A percentile compares a stretch with the other conserved stretches of the same genome.
phyloP scores from a whole-genome alignment of 1,284 basidiomycete species.

The Naganishia albida region DNA sequence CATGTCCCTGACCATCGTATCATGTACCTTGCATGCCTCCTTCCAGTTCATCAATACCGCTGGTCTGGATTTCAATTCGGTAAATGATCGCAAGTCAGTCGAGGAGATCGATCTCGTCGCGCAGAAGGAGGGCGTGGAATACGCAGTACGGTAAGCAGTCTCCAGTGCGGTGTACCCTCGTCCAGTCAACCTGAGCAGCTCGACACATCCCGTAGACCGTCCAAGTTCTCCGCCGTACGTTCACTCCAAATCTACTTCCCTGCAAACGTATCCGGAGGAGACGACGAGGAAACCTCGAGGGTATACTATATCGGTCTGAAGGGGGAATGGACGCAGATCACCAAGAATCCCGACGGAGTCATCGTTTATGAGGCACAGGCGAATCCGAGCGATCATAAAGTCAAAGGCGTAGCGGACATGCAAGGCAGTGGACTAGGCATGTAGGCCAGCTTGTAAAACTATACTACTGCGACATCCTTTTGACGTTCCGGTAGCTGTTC shows the following conservation, averaged over 20 bases:
- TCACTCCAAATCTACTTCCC: slow-evolving; percentile 51
- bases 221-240: slow-evolving; percentile 50
- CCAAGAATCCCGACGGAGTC: slow-evolving; percentile 45
- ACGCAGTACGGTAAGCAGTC: slow-evolving; percentile 50
- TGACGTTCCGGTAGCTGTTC: too few relatives aligned
- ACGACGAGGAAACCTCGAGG: slow-evolving; percentile 50
- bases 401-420: slow-evolving; percentile 34
- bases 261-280: slow-evolving; percentile 48
- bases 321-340: slow-evolving; percentile 49
- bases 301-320: slow-evolving; percentile 51
- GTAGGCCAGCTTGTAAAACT: background rate
- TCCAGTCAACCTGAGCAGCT: too few relatives aligned
- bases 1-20: background rate
- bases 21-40: background rate
- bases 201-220: slow-evolving; percentile 43
- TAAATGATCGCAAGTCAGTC: slow-evolving; percentile 42
- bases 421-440: slow-evolving; percentile 27
- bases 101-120: slow-evolving; percentile 47
- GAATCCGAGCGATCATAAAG: slow-evolving; percentile 51
- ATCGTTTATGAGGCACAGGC: slow-evolving; percentile 53
- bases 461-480: too few relatives aligned
- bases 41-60: slow-evolving; percentile 47
- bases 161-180: too few relatives aligned
- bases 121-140: slow-evolving; percentile 47
- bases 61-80: slow-evolving; percentile 52